A percentile compares a stretch with the other conserved stretches of the same genome.
These are phyloP conservation scores for Quercus alba DNA, from an alignment of 306 rosid species.

Conservation along the genomic window DNA sequence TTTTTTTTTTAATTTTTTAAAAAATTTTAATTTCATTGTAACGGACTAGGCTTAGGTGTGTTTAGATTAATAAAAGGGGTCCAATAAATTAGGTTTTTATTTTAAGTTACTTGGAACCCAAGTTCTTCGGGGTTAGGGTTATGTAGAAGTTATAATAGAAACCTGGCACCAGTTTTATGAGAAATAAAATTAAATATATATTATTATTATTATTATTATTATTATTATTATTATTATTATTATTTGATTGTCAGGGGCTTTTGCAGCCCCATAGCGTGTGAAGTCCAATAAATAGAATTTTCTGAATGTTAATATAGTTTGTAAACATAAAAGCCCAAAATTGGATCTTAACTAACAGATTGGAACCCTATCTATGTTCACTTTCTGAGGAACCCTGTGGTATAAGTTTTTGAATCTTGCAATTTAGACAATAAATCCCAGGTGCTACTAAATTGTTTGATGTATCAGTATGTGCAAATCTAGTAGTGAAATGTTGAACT, in stretches of 20 bases:
- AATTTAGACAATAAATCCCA: neutral
- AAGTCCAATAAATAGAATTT: neutral
- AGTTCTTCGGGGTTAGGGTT: neutral
- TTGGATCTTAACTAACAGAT: neutral
- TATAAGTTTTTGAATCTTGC: neutral
- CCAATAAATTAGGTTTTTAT: neutral
- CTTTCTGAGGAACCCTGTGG: neutral
- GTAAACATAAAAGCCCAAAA: neutral
- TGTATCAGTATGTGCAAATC: neutral
- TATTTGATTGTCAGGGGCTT: neutral
- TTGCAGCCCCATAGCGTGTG: neutral
- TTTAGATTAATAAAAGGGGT: neutral
- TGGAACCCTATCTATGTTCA: neutral
- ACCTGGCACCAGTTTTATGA: neutral
- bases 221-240: too few relatives aligned
- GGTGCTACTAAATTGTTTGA: neutral
- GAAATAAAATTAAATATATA: neutral
- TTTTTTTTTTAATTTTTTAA: too few relatives aligned
- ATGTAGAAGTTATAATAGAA: neutral
- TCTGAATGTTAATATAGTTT: neutral
- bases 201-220: too few relatives aligned
- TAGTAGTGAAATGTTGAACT: neutral
- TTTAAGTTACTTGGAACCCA: neutral
- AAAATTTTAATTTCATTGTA: too few relatives aligned
- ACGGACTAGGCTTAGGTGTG: too few relatives aligned